Evolutionary conservation across 2,329 filamentous ascomycete genomes (phyloP).

Genomic region (Pseudogymnoascus sp.): DNA sequence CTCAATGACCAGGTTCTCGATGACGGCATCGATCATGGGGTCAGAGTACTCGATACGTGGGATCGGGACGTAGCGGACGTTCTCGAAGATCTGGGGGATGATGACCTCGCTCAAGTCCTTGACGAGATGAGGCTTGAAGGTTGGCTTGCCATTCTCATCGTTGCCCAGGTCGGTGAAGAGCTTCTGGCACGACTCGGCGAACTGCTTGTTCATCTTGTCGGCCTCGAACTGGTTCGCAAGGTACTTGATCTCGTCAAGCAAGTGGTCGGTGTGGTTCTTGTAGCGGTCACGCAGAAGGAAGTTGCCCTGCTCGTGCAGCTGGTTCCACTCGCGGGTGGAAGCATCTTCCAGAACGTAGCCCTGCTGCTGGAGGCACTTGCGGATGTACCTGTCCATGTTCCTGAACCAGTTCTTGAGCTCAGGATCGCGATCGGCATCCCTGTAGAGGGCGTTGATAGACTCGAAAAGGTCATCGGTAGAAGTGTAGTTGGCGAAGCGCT

Average conservation of each 20-base stretch:
- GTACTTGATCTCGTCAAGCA: slow-evolving; percentile 87
- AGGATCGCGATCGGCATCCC: slow-evolving; percentile 74
- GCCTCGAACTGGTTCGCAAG: slow-evolving; percentile 80
- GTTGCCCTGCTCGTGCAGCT: slow-evolving; percentile 74
- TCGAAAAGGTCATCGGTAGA: slow-evolving; percentile 80
- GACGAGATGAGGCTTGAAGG: slow-evolving; percentile 86
- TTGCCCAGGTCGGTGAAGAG: slow-evolving; percentile 87
- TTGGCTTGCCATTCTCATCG: slow-evolving; percentile 72
- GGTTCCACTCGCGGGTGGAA: slow-evolving; percentile 74
- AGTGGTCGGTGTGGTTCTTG: slow-evolving; percentile 71
- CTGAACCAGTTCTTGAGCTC: slow-evolving; percentile 90
- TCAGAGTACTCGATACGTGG: slow-evolving; percentile 92
- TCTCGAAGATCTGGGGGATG: slow-evolving; percentile 73
- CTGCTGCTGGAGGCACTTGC: slow-evolving; percentile 77
- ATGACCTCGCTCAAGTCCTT: slow-evolving; percentile 87
- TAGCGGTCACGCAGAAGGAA: slow-evolving; percentile 87
- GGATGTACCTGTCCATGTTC: slow-evolving; percentile 65
- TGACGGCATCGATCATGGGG: slow-evolving; percentile 70
- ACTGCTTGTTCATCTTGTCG: slow-evolving; percentile 77
- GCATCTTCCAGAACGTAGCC: slow-evolving; percentile 81
- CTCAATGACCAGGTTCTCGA: slow-evolving; percentile 93
- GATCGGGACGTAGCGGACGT: slow-evolving; percentile 80
- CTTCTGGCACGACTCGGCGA: slow-evolving; percentile 67
- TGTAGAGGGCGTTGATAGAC: slow-evolving; percentile 77
- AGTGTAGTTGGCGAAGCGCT: slow-evolving; percentile 92